Evolutionary conservation across 495 filamentous ascomycete species (phyloP), one percentile per base, ranked within the genome.

Genomic region (Penicillium steckii): DNA sequence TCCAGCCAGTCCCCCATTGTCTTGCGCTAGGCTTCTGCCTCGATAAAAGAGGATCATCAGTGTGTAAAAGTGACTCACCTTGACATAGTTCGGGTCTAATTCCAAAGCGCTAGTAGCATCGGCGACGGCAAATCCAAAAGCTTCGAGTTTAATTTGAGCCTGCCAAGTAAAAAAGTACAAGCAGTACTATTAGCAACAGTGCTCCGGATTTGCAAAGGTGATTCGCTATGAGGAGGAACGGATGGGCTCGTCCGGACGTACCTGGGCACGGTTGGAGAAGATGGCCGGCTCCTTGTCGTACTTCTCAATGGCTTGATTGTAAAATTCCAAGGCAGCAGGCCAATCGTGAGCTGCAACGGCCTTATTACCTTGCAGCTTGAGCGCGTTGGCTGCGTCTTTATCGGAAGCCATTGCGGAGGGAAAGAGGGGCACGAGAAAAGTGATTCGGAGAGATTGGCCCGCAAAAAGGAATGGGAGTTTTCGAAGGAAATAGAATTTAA

Each of bases 61-160:
- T 37, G 40, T 13, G 8, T 18, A n/a, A 42, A 40, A 27, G 27
- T 35, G 45, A 68, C 67, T 53, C 30, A 91, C 90, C 84, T 96
- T 96, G 62, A 89, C 79, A 64, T 94, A 90, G 64, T 77, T 78
- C n/a, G 88, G 80, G 64, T 97, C 90, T 42, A 97, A 76, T 63
- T 96, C 91, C 60, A 97, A 85, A 17, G 95, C 93, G 70, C 89
- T 91, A n/a, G 88, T 87, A 22, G 94, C 95, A 73, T 99, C 94
- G 21, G 86, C 78, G 55, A 97, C 87, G 8, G 94, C 91, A 69
- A 90, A 91, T 12, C 94, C 94, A 69, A 91, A 96, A 22, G 92
- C 80, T 73, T 99, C 94, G 46, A 92, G 84, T 78, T 97, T 97
- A 68, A 97, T 91, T 66, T 99, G 82, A 48, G 90, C 88, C 90